These are phyloP conservation scores for Smittium mucronatum DNA, from an alignment of 371 early-diverging fungal genomes.

Conservation along the genomic window DNA sequence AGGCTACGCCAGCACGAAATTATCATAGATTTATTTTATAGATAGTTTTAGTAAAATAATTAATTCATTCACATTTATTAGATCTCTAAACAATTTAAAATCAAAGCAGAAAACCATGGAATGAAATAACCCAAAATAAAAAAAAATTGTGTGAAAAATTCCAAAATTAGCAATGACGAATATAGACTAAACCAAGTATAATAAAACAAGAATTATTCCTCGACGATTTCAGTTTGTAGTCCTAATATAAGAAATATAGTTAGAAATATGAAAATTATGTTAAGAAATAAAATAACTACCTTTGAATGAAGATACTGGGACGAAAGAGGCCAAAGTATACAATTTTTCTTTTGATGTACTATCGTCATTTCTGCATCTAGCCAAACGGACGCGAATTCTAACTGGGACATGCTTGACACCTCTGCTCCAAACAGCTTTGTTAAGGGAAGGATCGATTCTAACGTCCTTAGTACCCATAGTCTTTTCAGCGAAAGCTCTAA, in stretches of 20 bases:
- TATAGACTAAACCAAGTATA: too few relatives aligned
- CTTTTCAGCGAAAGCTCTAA: constrained; percentile 72
- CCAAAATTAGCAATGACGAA: too few relatives aligned
- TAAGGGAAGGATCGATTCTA: constrained; percentile 62
- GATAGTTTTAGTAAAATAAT: too few relatives aligned
- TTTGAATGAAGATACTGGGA: constrained; percentile 65
- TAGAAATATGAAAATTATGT: neutral
- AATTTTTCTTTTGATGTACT: constrained; percentile 89
- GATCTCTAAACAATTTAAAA: neutral
- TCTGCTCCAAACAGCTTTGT: constrained; percentile 74
- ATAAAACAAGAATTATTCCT: constrained; percentile 6
- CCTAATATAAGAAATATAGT: neutral
- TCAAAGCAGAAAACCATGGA: neutral
- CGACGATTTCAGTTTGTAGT: constrained; percentile 6
- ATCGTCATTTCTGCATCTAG: constrained; percentile 87
- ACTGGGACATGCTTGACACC: constrained; percentile 84
- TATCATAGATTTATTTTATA: too few relatives aligned
- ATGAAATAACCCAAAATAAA: neutral
- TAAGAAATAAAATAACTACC: constrained; percentile 11
- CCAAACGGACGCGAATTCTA: constrained; percentile 83
- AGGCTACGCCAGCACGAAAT: too few relatives aligned
- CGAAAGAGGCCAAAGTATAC: constrained; percentile 76
- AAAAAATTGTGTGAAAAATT: neutral
- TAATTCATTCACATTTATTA: too few relatives aligned
- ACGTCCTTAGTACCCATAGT: constrained; percentile 82